Base-by-base conservation (phyloP, 2,329 filamentous ascomycete species). In the Botrytis pseudocinerea region DNA sequence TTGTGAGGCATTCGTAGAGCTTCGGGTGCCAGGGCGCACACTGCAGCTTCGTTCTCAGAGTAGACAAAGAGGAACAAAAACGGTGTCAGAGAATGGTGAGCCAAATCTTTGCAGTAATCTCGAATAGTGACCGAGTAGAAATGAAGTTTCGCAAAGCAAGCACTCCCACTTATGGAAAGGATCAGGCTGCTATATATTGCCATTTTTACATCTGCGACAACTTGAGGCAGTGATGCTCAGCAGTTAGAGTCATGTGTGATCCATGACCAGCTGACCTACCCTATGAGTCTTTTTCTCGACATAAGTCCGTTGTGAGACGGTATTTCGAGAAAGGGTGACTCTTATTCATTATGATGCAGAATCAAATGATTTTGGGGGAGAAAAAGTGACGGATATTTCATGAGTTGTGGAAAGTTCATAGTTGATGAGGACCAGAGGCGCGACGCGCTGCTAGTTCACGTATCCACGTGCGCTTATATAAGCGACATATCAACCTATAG, bases 181-280 rank as follows among this genome's bases (percentile, higher is more conserved):
- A 28, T 16, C 2, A 38, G 8, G 14, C 5, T 16, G 14, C 22
- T 70, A 69, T 35, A 70, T 44, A 57, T 25, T 14, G 22, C 2
- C 28, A 61, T 61, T 46, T 46, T 1, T 5, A 38, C 32, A n/a
- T 20, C 38, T 62, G 38, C 51, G 42, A 62, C 57, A 62, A 70
- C 68, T 61, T 7, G 68, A 60, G 40, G 54, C 68, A 60, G 57
- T 70, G 42, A 70, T 62, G 65, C 54, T 44, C 66, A 69, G 66
- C 66, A 69, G 66, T 28, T 25, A 46, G 42, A 70, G 68, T 70
- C 68, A 70, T 42, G 54, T 70, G 68, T 14, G 61, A 28, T 46
- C n/a, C 20, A n/a, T 62, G 20, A 70, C 28, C 68, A 70, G 68
- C 68, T 70, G 68, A 70, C 40, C 54, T 70, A 46, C 18, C n/a